These are phyloP conservation scores for Verticillium nonalfalfae DNA, from an alignment of 2,329 filamentous ascomycete genomes.

Conservation along the genomic window DNA sequence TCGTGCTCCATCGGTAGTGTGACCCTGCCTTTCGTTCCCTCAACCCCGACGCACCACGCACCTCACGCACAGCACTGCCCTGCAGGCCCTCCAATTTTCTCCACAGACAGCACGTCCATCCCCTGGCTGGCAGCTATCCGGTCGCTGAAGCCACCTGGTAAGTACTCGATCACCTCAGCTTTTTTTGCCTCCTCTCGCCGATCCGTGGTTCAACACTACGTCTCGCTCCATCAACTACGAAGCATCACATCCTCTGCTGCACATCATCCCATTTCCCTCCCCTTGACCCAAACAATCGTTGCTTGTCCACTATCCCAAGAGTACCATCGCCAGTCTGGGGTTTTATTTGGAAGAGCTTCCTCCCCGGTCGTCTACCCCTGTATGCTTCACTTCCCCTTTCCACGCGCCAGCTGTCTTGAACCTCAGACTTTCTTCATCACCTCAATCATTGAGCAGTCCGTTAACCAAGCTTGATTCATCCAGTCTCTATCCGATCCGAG, in stretches of 20 bases:
- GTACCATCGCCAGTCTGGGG: background rate
- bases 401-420: background rate
- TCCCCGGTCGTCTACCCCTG: background rate
- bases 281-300: background rate
- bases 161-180: background rate
- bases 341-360: background rate
- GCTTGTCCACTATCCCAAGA: background rate
- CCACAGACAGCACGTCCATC: background rate
- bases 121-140: background rate
- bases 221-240: background rate
- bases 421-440: background rate
- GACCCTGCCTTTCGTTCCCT: background rate
- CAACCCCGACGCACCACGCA: background rate
- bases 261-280: background rate
- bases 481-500: background rate
- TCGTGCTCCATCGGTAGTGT: background rate
- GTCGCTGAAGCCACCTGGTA: background rate
- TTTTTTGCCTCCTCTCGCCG: background rate
- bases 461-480: background rate
- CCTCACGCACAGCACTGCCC: background rate
- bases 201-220: background rate
- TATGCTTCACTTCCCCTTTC: background rate
- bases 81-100: background rate
- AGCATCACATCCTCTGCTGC: background rate
- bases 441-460: background rate